Percentiles rank a stretch among this genome's conserved stretches.
Evolutionary conservation across 495 filamentous ascomycete species (phyloP).

Genomic region (Usnea hakonensis): DNA sequence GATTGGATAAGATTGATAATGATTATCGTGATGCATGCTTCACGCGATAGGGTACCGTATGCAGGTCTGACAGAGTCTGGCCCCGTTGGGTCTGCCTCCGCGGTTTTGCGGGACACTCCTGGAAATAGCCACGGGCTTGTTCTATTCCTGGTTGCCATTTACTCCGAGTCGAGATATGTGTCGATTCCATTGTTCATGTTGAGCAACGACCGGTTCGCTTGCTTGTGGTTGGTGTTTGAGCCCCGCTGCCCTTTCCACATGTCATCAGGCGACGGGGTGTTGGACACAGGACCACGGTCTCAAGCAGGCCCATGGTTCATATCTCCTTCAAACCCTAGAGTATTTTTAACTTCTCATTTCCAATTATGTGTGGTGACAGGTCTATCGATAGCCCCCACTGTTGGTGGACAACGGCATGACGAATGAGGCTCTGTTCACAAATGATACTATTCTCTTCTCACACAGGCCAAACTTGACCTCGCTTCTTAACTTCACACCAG

Average conservation of each 20-base stretch:
- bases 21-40: too few species aligned
- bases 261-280: too few species aligned
- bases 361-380: conserved; percentile 1
- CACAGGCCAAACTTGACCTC: not conserved
- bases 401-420: not conserved
- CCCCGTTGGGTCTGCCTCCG: not conserved
- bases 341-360: not conserved
- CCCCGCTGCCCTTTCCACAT: too few species aligned
- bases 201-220: too few species aligned
- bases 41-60: not conserved
- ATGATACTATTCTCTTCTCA: not conserved
- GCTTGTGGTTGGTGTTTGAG: too few species aligned
- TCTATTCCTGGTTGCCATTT: not conserved
- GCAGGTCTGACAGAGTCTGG: not conserved
- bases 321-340: not conserved
- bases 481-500: conserved; percentile 5
- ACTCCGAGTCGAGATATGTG: not conserved
- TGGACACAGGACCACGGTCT: too few species aligned
- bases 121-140: conserved; percentile 4
- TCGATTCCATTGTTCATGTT: not conserved
- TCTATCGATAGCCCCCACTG: conserved; percentile 14
- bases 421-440: not conserved
- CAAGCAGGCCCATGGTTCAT: not conserved
- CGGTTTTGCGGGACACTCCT: not conserved
- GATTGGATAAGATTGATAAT: too few species aligned